Conservation (phyloP, 2,329 filamentous ascomycete genomes). For the Trichoderma asperellum region DNA sequence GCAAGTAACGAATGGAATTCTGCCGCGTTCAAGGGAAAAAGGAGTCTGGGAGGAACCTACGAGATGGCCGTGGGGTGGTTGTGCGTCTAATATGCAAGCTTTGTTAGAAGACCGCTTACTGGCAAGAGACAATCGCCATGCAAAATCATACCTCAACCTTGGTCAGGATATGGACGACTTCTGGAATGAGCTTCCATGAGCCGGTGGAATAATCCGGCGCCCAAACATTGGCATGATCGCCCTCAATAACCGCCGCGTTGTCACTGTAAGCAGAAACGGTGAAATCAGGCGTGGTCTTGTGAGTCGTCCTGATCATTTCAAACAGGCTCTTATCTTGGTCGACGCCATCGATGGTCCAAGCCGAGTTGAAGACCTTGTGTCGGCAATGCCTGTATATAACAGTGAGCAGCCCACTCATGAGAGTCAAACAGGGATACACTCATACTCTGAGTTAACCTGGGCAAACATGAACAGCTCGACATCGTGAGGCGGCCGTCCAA, state of each 20-base stretch:
- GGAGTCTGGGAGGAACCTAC: slow-evolving; percentile 27
- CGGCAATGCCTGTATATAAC: slow-evolving; percentile 62
- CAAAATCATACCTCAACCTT: slow-evolving; percentile 71
- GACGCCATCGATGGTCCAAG: slow-evolving; percentile 90
- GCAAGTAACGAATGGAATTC: background rate
- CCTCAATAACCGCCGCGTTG: slow-evolving; percentile 82
- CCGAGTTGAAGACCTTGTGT: slow-evolving; percentile 92
- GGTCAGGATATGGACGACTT: slow-evolving; percentile 82
- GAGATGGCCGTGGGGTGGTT: slow-evolving; percentile 97
- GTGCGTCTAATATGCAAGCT: slow-evolving; percentile 62
- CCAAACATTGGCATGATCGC: slow-evolving; percentile 64
- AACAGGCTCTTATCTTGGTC: slow-evolving; percentile 82
- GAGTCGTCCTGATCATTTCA: slow-evolving; percentile 95
- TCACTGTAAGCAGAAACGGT: slow-evolving; percentile 98
- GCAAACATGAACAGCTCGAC: slow-evolving; percentile 99
- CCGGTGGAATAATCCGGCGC: slow-evolving; percentile 84
- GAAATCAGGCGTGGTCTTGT: slow-evolving; percentile 76
- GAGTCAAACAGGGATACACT: slow-evolving; percentile 17
- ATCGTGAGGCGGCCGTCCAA: slow-evolving; percentile 72
- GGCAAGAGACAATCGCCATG: background rate
- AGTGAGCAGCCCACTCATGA: slow-evolving; percentile 21
- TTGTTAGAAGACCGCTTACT: background rate
- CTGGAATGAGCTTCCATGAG: slow-evolving; percentile 84
- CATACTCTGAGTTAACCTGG: slow-evolving; percentile 89
- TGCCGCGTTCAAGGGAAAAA: background rate